Conservation (phyloP, 352 stramenopile species). For the Elongisporangium anandrum region DNA sequence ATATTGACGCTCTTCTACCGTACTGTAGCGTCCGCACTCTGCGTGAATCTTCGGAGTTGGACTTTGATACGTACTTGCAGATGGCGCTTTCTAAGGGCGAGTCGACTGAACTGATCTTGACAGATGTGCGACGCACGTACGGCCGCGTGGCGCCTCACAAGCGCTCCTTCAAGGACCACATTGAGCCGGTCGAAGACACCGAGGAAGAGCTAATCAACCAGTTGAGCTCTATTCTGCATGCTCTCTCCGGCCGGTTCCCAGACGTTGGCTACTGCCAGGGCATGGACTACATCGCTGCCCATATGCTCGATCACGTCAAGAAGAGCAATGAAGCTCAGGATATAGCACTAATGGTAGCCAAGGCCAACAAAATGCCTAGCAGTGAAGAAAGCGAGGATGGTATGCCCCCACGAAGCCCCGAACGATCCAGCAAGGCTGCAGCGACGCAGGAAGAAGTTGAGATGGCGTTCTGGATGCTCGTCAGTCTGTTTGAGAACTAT, state of each 20-base stretch:
- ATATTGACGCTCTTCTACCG: neutral
- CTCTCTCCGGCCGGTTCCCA: slow-evolving; percentile 69
- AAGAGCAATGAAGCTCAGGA: slow-evolving; percentile 43
- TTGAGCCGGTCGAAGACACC: slow-evolving; percentile 39
- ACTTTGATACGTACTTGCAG: slow-evolving; percentile 83
- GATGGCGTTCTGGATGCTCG: slow-evolving; percentile 76
- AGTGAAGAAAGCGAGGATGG: neutral
- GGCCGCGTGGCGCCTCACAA: slow-evolving; percentile 79
- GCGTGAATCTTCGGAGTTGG: slow-evolving; percentile 49
- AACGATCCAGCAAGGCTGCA: slow-evolving; percentile 17
- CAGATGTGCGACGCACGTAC: slow-evolving; percentile 81
- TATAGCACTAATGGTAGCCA: neutral
- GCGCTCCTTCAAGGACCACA: slow-evolving; percentile 44
- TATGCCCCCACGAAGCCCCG: slow-evolving; percentile 14
- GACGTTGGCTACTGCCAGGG: slow-evolving; percentile 85
- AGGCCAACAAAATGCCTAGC: slow-evolving; percentile 6
- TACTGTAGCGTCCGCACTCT: slow-evolving; percentile 28
- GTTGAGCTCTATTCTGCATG: slow-evolving; percentile 78
- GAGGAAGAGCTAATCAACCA: slow-evolving; percentile 74
- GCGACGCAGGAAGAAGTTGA: slow-evolving; percentile 56
- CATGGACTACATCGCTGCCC: slow-evolving; percentile 86
- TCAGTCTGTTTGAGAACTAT: slow-evolving; percentile 79
- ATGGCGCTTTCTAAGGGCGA: slow-evolving; percentile 85
- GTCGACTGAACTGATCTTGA: slow-evolving; percentile 76
- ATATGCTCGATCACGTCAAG: slow-evolving; percentile 81